Conservation (phyloP, 495 filamentous ascomycete genomes). For the Neurospora terricola region DNA sequence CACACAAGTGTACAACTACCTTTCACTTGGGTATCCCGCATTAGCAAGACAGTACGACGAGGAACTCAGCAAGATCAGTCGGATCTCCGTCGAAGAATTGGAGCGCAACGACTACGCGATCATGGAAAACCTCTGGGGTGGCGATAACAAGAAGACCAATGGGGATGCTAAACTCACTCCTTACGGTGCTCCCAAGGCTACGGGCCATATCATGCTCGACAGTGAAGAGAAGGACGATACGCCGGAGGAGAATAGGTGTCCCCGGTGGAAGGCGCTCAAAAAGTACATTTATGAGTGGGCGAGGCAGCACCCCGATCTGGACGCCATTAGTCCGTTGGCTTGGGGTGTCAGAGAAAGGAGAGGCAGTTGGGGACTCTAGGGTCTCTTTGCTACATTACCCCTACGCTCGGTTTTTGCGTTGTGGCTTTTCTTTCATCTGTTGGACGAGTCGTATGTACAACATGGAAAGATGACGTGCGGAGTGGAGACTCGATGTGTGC, state of each 20-base stretch:
- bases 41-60: conserved; percentile 71
- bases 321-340: conserved; percentile 43
- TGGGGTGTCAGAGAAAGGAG: conserved; percentile 66
- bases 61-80: conserved; percentile 71
- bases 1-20: conserved; percentile 92
- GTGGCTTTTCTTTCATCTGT: conserved; percentile 3
- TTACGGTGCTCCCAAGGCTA: conserved; percentile 23
- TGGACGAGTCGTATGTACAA: not conserved
- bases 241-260: conserved; percentile 33
- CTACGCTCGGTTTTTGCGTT: not conserved
- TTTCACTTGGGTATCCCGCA: conserved; percentile 82
- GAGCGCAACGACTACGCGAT: conserved; percentile 59
- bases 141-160: conserved; percentile 4
- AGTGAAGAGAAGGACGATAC: conserved; percentile 26
- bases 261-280: conserved; percentile 72
- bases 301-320: conserved; percentile 59
- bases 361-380: conserved; percentile 74
- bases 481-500: not conserved
- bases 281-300: conserved; percentile 81
- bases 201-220: conserved; percentile 27
- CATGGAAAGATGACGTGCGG: not conserved
- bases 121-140: conserved; percentile 49
- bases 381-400: not conserved
- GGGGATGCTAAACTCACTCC: conserved; percentile 18
- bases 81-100: conserved; percentile 53